Conservation (phyloP, 306 rosid species). For the Inga oerstediana region DNA sequence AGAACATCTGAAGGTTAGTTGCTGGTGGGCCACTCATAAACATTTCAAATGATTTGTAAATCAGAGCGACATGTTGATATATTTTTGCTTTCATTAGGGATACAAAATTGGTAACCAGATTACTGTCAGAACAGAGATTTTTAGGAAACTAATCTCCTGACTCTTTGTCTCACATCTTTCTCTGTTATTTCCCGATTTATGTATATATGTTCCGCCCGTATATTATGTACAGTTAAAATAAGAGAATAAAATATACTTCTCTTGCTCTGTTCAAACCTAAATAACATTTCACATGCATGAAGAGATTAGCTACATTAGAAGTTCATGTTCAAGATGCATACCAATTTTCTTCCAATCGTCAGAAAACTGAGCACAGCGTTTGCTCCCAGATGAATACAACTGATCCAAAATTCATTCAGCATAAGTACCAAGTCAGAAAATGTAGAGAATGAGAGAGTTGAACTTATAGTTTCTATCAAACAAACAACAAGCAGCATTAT, state of each 20-base stretch:
- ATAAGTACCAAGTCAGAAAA: constrained; percentile 24
- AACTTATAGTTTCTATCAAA: neutral
- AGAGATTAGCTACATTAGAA: neutral
- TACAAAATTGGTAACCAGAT: neutral
- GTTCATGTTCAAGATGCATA: constrained; percentile 41
- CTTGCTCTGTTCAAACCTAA: neutral
- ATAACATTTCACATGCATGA: constrained; percentile 4
- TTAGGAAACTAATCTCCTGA: neutral
- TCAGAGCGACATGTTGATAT: neutral
- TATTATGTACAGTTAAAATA: neutral
- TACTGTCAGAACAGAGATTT: neutral
- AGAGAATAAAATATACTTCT: neutral
- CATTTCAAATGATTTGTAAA: constrained; percentile 23
- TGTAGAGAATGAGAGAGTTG: neutral
- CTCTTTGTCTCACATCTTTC: neutral
- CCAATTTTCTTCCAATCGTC: constrained; percentile 77
- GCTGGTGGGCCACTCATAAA: neutral
- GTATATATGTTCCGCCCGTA: neutral
- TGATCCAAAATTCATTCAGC: constrained; percentile 44
- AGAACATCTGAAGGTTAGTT: neutral
- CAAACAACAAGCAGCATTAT: neutral
- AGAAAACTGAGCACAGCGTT: constrained; percentile 63
- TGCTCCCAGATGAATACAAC: constrained; percentile 85
- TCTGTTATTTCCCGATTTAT: neutral
- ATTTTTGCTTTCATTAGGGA: neutral